Percentiles rank a stretch among this genome's conserved stretches.
phyloP scores from a whole-genome alignment of 306 rosid species.

The Trifolium fragiferum region DNA sequence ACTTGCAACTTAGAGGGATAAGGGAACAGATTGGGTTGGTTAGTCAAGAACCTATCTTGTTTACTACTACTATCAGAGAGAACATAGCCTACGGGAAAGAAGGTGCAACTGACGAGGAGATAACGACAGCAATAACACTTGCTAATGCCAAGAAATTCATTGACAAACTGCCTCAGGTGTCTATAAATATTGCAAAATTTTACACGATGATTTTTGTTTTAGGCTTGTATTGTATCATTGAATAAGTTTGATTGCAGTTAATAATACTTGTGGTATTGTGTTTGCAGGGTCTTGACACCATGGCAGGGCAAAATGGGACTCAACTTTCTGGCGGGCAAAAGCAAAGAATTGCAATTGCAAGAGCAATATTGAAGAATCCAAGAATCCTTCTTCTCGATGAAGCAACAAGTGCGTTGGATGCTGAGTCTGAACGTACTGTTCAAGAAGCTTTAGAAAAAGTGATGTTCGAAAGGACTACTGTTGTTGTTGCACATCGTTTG shows the following conservation, averaged over 20 bases:
- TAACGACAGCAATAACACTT: constrained; percentile 62
- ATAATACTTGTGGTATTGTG: not conserved
- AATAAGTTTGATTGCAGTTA: not conserved
- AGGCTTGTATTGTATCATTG: not conserved
- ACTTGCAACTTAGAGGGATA: constrained; percentile 67
- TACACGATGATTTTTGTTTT: not conserved
- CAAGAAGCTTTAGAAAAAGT: constrained; percentile 79
- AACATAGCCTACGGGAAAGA: constrained; percentile 89
- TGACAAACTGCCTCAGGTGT: constrained; percentile 69
- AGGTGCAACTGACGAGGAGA: constrained; percentile 72
- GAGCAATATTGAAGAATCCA: constrained; percentile 92
- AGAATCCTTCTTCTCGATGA: constrained; percentile 89
- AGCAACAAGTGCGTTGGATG: constrained; percentile 92
- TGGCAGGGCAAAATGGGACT: constrained; percentile 89
- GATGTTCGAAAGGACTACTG: constrained; percentile 76
- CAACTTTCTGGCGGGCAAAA: constrained; percentile 97
- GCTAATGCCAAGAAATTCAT: constrained; percentile 95
- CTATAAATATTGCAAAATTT: constrained; percentile 16
- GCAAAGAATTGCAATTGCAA: constrained; percentile 95
- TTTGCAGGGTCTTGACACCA: constrained; percentile 76
- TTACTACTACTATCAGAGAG: constrained; percentile 68
- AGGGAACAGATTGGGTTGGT: constrained; percentile 83
- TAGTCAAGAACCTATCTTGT: constrained; percentile 83
- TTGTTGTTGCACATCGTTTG: constrained; percentile 92
- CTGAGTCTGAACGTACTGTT: constrained; percentile 90